phyloP scores from a whole-genome alignment of 2,329 filamentous ascomycete species.

The Juglanconis sp. region DNA sequence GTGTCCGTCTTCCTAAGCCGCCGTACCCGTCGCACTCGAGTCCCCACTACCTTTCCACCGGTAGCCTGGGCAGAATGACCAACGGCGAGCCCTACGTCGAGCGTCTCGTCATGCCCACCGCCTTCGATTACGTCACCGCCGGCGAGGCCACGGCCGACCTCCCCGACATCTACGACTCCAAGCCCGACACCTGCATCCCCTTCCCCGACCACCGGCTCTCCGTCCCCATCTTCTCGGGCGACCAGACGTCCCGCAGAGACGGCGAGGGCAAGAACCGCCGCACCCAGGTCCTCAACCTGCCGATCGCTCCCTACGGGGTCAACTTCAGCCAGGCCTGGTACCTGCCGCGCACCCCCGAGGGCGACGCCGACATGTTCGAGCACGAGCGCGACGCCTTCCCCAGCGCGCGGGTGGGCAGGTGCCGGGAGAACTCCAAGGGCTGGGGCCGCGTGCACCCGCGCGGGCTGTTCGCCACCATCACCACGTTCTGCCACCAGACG shows the following conservation, averaged over 20 bases:
- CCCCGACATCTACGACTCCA: slow-evolving; percentile 59
- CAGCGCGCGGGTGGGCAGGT: slow-evolving; percentile 38
- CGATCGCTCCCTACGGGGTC: slow-evolving; percentile 54
- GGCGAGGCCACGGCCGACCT: slow-evolving; percentile 56
- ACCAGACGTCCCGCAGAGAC: background rate
- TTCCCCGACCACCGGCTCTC: slow-evolving; percentile 66
- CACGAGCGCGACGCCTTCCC: slow-evolving; percentile 41
- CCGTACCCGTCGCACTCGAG: slow-evolving; percentile 64
- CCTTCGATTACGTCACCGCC: slow-evolving; percentile 58
- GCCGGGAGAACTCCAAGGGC: slow-evolving; percentile 36
- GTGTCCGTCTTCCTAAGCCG: slow-evolving; percentile 50
- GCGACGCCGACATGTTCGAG: slow-evolving; percentile 34
- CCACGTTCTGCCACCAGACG: slow-evolving; percentile 47
- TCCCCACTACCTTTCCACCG: slow-evolving; percentile 30
- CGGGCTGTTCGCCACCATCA: slow-evolving; percentile 59
- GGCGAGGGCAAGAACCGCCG: slow-evolving; percentile 27
- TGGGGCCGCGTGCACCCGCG: slow-evolving; percentile 54
- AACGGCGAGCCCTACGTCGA: slow-evolving; percentile 60
- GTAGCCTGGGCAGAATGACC: slow-evolving; percentile 53
- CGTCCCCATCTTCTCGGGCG: slow-evolving; percentile 34
- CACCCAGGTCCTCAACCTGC: slow-evolving; percentile 54
- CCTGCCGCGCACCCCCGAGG: slow-evolving; percentile 22
- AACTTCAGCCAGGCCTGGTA: slow-evolving; percentile 46
- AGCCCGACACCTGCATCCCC: slow-evolving; percentile 57
- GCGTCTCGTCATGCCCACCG: slow-evolving; percentile 47